Conservation (phyloP, 1,139 yeast species). For the Blastobotrys malaysiensis region DNA sequence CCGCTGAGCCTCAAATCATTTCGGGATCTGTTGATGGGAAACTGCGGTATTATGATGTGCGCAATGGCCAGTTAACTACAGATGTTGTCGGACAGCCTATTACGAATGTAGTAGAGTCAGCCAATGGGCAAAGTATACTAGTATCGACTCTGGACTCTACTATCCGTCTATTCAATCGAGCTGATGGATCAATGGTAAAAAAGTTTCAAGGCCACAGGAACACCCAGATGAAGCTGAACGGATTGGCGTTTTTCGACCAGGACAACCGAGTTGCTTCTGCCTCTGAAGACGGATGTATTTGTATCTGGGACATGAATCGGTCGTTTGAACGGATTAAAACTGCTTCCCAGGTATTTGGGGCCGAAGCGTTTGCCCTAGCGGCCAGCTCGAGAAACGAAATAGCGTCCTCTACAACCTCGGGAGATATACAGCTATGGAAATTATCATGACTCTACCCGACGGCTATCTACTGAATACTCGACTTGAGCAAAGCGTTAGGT, state of each 20-base stretch:
- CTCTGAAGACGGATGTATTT: slow-evolving; percentile 82
- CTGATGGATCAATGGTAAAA: slow-evolving; percentile 26
- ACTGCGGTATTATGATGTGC: slow-evolving; percentile 32
- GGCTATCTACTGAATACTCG: too few relatives aligned
- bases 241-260: slow-evolving; percentile 30
- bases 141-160: slow-evolving; percentile 28
- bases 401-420: background rate
- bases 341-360: background rate
- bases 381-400: background rate
- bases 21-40: slow-evolving; percentile 37
- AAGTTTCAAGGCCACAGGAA: slow-evolving; percentile 29
- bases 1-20: slow-evolving; percentile 24
- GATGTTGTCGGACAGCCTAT: slow-evolving; percentile 31
- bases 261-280: slow-evolving; percentile 79
- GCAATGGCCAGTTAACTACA: slow-evolving; percentile 29
- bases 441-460: background rate
- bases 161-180: slow-evolving; percentile 27
- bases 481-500: too few relatives aligned
- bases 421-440: background rate
- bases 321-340: background rate
- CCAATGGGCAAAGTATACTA: slow-evolving; percentile 23
- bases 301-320: slow-evolving; percentile 65
- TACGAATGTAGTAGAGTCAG: slow-evolving; percentile 23
- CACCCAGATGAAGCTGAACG: slow-evolving; percentile 23
- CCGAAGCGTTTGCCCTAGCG: background rate